Conservation (phyloP, 768 basidiomycete genomes). For the Leucogyrophana mollusca region DNA sequence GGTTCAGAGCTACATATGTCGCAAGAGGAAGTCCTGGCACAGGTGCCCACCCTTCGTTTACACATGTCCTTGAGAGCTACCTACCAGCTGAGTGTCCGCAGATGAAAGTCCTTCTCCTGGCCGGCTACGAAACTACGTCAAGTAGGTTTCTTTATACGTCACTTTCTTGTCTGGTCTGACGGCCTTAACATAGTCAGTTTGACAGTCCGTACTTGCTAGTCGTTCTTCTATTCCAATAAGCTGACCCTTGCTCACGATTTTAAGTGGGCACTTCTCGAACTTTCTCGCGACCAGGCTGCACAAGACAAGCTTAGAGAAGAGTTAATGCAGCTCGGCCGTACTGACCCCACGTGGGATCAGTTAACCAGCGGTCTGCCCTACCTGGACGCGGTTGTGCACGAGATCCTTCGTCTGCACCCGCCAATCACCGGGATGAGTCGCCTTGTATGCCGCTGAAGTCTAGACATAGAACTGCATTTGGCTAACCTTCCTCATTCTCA, state of each 20-base stretch:
- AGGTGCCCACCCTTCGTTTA: not conserved
- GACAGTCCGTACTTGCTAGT: slow-evolving; percentile 7
- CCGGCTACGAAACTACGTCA: slow-evolving; percentile 3
- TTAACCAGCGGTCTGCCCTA: slow-evolving; percentile 49
- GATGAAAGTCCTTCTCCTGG: not conserved
- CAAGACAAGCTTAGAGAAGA: not conserved
- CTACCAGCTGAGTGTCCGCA: not conserved
- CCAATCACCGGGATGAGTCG: slow-evolving; percentile 24
- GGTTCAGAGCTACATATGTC: slow-evolving; percentile 26
- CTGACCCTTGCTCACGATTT: not conserved
- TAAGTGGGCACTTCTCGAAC: slow-evolving; percentile 59
- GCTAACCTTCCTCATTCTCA: slow-evolving; percentile 6
- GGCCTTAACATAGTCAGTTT: slow-evolving; percentile 3
- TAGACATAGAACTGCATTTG: not conserved
- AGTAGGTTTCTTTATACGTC: not conserved
- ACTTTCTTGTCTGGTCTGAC: not conserved
- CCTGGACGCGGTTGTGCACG: slow-evolving; percentile 50
- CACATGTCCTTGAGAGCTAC: not conserved
- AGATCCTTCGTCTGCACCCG: slow-evolving; percentile 43
- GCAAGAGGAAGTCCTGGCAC: slow-evolving; percentile 34
- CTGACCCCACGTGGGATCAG: slow-evolving; percentile 56
- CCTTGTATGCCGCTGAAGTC: slow-evolving; percentile 6
- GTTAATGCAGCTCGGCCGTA: slow-evolving; percentile 25
- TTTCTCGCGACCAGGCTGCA: slow-evolving; percentile 7
- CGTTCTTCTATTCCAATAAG: not conserved